Base-by-base conservation (phyloP, 352 stramenopile species). In the Globisporangium spiculum region DNA sequence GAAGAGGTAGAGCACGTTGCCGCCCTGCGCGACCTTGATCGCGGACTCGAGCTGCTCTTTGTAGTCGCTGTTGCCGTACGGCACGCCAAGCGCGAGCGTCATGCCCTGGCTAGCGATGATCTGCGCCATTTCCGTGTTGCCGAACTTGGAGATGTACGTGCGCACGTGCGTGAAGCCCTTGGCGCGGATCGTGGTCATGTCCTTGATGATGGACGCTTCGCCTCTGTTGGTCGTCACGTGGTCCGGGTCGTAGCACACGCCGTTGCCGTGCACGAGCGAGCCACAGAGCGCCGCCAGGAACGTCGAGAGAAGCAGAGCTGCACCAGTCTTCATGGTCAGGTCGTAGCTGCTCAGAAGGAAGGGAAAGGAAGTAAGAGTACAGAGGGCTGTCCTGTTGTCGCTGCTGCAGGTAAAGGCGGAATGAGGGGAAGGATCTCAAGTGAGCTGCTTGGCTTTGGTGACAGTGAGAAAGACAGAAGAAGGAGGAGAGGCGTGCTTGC, bases 231-330 rank as follows among this genome's bases (percentile, higher is more conserved):
- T 54, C 24, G 48, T 36, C 9, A 60, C 64, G 74, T 89, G 84
- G 71, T 86, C 74, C 27, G 84, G 82, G 75, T 92, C 84, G 70
- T 86, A 91, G 76, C 83, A 91, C 50, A 91, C 83, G 52, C 83
- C 83, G 61, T 88, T 84, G 63, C 79, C 83, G 66, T 84, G 60
- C 41, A 80, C 81, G 46, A 67, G 59, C 12, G 69, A 66, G 46
- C 69, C 70, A 63, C 80, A 72, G 67, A 78, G 67, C 59, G 80
- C 77, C 30, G 59, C 66, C 59, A 71, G 58, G 59, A 67, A 61
- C 59, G 66, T 36, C 24, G 66, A 66, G 36, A 71, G 32, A 16
- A 71, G 24, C 26, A 71, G 52, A 20, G 66, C 66, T 9, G 12
- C 66, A n/a, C 66, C 66, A 0, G 66, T 71, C 59, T 71, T 71